Percentiles rank a stretch among this genome's conserved stretches.
Evolutionary conservation across 805 yeast genomes (phyloP).

Genomic region (Starmera dryadoides): DNA sequence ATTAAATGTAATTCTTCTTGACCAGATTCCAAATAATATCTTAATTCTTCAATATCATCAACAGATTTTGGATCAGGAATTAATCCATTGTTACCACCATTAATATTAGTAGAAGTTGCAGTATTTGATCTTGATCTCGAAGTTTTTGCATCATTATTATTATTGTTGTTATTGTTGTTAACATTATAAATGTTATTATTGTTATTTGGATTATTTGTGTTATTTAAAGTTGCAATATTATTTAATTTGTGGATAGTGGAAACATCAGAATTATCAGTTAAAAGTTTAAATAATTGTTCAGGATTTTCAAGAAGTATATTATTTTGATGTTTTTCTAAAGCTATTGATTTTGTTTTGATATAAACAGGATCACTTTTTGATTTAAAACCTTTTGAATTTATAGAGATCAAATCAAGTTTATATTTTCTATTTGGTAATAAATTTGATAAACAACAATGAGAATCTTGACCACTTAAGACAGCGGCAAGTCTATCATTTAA

Average conservation of each 20-base stretch:
- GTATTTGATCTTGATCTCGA: conserved; percentile 31
- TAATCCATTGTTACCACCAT: not conserved
- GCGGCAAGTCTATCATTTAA: conserved; percentile 32
- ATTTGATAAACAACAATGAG: conserved; percentile 26
- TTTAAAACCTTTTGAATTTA: conserved; percentile 30
- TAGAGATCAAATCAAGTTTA: conserved; percentile 35
- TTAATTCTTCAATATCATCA: conserved; percentile 35
- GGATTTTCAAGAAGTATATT: conserved; percentile 27
- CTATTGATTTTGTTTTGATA: conserved; percentile 29
- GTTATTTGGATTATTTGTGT: conserved; percentile 6
- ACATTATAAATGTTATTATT: too few relatives aligned
- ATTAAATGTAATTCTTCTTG: conserved; percentile 32
- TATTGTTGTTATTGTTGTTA: conserved; percentile 6
- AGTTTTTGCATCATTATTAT: conserved; percentile 9
- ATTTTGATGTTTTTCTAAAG: conserved; percentile 13
- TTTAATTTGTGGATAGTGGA: conserved; percentile 19
- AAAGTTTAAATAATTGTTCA: conserved; percentile 26
- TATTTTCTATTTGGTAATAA: conserved; percentile 29
- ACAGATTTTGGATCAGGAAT: conserved; percentile 15
- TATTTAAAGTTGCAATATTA: conserved; percentile 9
- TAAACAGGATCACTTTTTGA: conserved; percentile 33
- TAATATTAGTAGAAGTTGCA: conserved; percentile 11
- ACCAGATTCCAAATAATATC: conserved; percentile 33
- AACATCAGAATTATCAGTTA: conserved; percentile 26
- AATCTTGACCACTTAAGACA: conserved; percentile 26